Conservation (phyloP, 2,329 filamentous ascomycete genomes). For the Thielaviopsis punctulata region DNA sequence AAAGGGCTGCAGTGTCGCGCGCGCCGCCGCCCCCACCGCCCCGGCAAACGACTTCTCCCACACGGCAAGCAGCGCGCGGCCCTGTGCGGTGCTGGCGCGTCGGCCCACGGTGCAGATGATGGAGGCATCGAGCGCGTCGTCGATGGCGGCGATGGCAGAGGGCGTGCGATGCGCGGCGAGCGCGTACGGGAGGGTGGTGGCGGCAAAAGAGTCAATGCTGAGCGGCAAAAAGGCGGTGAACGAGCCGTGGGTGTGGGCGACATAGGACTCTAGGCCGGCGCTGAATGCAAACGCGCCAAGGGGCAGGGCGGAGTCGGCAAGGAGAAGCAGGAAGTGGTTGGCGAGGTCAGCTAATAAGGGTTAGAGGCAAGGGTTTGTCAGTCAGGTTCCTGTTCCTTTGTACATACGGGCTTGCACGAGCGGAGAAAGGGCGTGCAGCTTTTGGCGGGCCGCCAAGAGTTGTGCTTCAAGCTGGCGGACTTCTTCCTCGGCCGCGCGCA, state of each 20-base stretch:
- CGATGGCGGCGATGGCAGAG: conserved; percentile 34
- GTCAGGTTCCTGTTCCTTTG: not conserved
- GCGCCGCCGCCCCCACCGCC: conserved; percentile 11
- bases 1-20: conserved; percentile 30
- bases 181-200: conserved; percentile 57
- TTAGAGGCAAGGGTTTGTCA: not conserved
- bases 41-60: conserved; percentile 55
- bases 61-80: conserved; percentile 53
- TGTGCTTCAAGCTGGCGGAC: conserved; percentile 6
- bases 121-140: conserved; percentile 61
- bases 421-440: not conserved
- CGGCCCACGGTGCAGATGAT: conserved; percentile 65
- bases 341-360: conserved; percentile 13
- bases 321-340: conserved; percentile 54
- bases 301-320: conserved; percentile 67
- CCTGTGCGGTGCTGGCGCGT: conserved; percentile 58
- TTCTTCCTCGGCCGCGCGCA: conserved; percentile 5
- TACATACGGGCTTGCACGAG: not conserved
- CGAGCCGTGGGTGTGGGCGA: conserved; percentile 42
- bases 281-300: conserved; percentile 79
- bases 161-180: conserved; percentile 47
- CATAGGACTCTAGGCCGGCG: conserved; percentile 66
- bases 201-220: conserved; percentile 54
- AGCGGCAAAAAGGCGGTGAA: conserved; percentile 53
- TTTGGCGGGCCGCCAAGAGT: not conserved